Base-by-base conservation (phyloP, 352 stramenopile genomes). In the Sclerospora graminicola region DNA sequence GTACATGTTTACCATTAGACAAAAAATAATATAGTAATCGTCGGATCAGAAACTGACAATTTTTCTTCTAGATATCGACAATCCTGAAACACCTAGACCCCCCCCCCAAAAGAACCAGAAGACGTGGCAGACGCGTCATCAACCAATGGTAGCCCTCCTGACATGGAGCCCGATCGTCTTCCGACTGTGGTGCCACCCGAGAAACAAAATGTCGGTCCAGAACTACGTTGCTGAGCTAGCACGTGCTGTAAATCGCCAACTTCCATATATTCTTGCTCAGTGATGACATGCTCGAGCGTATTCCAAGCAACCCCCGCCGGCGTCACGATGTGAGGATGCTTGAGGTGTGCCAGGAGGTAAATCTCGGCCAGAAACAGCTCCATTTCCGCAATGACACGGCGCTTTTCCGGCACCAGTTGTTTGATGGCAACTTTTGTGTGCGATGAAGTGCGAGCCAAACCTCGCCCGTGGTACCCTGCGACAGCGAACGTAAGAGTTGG, bases 231-330 rank as follows among this genome's bases (percentile, higher is more conserved):
- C 15, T 45, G 24, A 0, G 55, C 48, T 18, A 90, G 33, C 28
- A 73, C 80, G n/a, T 64, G 60, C 40, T 72, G 60, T 37, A 91
- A 55, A 18, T 90, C 79, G 1, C 79, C 79, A 5, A 47, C 47
- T 47, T 80, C 63, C 70, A 90, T 80, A 48, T 68, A 82, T 48
- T 90, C 73, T 39, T 83, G 69, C 30, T 85, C 67, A 63, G 88
- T 88, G 23, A 76, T 38, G 8, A 84, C 65, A 43, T 87, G 68
- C 34, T 73, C 65, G 4, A 84, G 57, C n/a, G 73, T 82, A 41
- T 81, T 80, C 69, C 72, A 85, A 23, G 74, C 73, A 43, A 85
- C 79, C 10, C 66, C 70, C 0, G 74, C 50, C 20, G 88, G 45
- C 9, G 53, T 49, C 31, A 90, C 63, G 19, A 90, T 87, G 47